Conservation (phyloP, 345 rosid genomes). For the Cochlearia excelsa region DNA sequence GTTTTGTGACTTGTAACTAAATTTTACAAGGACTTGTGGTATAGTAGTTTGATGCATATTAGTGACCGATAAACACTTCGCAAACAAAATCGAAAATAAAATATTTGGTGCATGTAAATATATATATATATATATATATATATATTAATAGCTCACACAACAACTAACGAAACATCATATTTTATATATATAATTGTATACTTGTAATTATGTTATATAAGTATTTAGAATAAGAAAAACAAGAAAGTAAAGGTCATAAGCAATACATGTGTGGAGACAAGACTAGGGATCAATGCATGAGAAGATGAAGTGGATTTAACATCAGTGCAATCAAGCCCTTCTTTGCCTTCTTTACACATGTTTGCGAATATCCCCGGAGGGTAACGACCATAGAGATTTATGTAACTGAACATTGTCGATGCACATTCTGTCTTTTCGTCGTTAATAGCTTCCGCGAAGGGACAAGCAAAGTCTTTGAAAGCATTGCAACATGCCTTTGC, state of each 20-base stretch:
- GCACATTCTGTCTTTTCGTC: constrained; percentile 57
- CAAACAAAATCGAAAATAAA: background rate
- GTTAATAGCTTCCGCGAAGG: constrained; percentile 47
- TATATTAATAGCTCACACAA: background rate
- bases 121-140: no score
- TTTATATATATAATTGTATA: background rate
- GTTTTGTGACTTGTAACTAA: constrained; percentile 3
- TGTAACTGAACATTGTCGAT: constrained; percentile 79
- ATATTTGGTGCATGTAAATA: background rate
- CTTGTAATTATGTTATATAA: background rate
- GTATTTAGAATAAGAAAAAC: constrained; percentile 4
- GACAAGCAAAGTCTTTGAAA: constrained; percentile 63
- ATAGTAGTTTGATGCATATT: no score
- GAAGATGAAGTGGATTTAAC: constrained; percentile 7
- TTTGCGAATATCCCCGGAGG: constrained; percentile 82
- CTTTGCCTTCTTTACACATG: constrained; percentile 52
- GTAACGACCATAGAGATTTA: constrained; percentile 68
- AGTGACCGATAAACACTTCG: no score
- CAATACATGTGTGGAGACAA: constrained; percentile 12
- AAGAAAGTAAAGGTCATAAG: background rate
- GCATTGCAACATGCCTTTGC: constrained; percentile 50
- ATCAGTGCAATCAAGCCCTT: constrained; percentile 55
- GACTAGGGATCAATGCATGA: constrained; percentile 27
- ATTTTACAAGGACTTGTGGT: no score
- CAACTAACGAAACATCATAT: background rate